A percentile compares a stretch with the other conserved stretches of the same genome.
phyloP scores from a whole-genome alignment of 2,329 filamentous ascomycete species.

The Arthroderma sp. region DNA sequence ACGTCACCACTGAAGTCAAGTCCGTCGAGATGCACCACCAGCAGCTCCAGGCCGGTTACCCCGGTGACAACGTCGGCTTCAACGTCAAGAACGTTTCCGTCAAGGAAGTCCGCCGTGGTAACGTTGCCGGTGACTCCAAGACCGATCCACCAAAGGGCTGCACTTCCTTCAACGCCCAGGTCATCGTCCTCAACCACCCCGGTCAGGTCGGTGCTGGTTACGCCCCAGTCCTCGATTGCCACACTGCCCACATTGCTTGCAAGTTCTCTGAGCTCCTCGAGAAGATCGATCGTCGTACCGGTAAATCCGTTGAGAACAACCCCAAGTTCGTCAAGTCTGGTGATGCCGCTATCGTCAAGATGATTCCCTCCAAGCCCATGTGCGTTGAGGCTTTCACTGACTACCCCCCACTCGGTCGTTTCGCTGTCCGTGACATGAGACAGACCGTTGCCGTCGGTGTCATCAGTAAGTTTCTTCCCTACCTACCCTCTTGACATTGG shows the following conservation, averaged over 20 bases:
- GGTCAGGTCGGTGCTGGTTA: slow-evolving; percentile 99
- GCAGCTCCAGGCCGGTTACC: slow-evolving; percentile 87
- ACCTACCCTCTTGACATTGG: background rate
- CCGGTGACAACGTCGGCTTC: slow-evolving; percentile 99
- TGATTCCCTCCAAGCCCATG: slow-evolving; percentile 99
- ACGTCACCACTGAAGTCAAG: slow-evolving; percentile 99
- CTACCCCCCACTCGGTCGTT: slow-evolving; percentile 98
- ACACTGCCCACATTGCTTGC: slow-evolving; percentile 99
- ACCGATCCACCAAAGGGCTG: slow-evolving; percentile 85
- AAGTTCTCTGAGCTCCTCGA: slow-evolving; percentile 98
- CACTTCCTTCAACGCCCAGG: slow-evolving; percentile 97
- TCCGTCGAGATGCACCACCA: slow-evolving; percentile 99
- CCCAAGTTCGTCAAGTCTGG: slow-evolving; percentile 99
- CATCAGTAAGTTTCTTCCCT: slow-evolving; percentile 8
- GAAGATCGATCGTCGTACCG: slow-evolving; percentile 99
- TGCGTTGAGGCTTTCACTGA: slow-evolving; percentile 99
- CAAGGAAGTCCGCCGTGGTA: slow-evolving; percentile 99
- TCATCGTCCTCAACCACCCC: slow-evolving; percentile 99
- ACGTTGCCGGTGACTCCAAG: slow-evolving; percentile 99
- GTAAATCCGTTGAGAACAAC: slow-evolving; percentile 80
- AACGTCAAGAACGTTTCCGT: slow-evolving; percentile 99
- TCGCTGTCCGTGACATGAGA: slow-evolving; percentile 97
- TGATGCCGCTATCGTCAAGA: slow-evolving; percentile 99
- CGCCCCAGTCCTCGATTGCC: slow-evolving; percentile 98
- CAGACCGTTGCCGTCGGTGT: slow-evolving; percentile 54